Base-by-base conservation (phyloP, 164 flowering plant genomes). In the Berberis vulgaris region DNA sequence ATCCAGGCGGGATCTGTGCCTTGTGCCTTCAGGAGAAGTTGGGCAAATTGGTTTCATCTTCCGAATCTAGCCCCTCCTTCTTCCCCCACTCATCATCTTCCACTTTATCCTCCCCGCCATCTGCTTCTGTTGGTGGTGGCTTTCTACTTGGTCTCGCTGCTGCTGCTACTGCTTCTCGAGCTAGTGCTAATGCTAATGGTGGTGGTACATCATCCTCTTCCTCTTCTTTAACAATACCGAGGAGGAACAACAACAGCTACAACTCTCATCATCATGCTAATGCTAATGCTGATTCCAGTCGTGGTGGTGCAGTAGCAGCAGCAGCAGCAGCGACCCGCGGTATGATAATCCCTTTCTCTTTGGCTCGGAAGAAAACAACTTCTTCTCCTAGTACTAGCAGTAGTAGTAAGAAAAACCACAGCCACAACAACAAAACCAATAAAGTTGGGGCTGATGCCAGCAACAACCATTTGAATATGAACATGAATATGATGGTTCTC, bases 1-100 rank as follows among this genome's bases (percentile, higher is more conserved):
- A 79, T 70, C 87, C 84, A 5, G 96, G 96, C 45, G 97, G 95
- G 62, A 88, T 90, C 78, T 90, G 97, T 61, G 91, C 92, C 4
- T 79, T 88, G 50, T 90, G 97, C 57, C 86, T 90, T 7, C 92
- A 88, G 60, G 97, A 88, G 67, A 88, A 88, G 83, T 84, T 90
- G 6, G 92, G 95, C 7, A 85, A 80, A 81, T 84, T 90, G 2
- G 85, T 90, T 43, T 86, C 95, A 2, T 77, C 80, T 42, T 26
- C 26, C 26, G 26, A 26, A 26, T 26, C 26, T 26, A 26, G 26
- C 26, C 26, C 26, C 0, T 74, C 80, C 88, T 42, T 86, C 95
- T 4, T 77, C 80, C 38, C 74, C 80, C 7, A 2, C n/a, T 55
- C 58, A n/a, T 12, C 71, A 71, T 62, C 69, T 42, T 54, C 40